These are phyloP conservation scores for Oemleria cerasiformis DNA, from an alignment of 306 rosid genomes.

Conservation along the genomic window DNA sequence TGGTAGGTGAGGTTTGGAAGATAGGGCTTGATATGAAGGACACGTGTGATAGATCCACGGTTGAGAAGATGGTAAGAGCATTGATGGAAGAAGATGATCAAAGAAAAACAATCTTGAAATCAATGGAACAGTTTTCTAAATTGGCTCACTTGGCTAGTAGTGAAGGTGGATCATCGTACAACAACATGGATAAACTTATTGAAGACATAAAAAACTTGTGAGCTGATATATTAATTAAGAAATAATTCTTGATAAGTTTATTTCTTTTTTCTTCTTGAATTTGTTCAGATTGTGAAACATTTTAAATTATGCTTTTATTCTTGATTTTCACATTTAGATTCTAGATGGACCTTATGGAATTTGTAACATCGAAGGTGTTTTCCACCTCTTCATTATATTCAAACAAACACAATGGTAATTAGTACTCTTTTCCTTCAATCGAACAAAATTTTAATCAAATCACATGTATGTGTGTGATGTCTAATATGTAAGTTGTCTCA, in stretches of 20 bases:
- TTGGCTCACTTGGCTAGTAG: neutral
- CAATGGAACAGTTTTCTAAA: neutral
- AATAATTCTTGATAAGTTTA: no score
- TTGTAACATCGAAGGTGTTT: no score
- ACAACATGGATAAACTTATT: neutral
- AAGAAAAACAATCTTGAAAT: neutral
- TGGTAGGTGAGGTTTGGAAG: slow-evolving; percentile 25
- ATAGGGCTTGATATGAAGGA: slow-evolving; percentile 23
- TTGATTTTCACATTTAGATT: neutral
- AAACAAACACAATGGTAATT: no score
- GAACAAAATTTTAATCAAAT: no score
- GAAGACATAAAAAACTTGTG: neutral
- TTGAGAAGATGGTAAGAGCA: slow-evolving; percentile 20
- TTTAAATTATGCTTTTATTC: no score
- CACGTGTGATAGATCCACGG: slow-evolving; percentile 2
- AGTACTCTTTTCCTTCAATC: no score
- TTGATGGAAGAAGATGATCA: neutral
- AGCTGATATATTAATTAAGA: neutral
- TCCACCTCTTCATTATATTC: no score
- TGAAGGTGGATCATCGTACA: neutral
- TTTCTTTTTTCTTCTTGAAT: no score
- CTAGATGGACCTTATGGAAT: no score
- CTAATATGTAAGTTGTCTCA: no score
- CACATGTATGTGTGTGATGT: no score
- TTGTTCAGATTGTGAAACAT: no score